phyloP scores from a whole-genome alignment of 2,329 filamentous ascomycete genomes.

The Diaporthe caulivora region DNA sequence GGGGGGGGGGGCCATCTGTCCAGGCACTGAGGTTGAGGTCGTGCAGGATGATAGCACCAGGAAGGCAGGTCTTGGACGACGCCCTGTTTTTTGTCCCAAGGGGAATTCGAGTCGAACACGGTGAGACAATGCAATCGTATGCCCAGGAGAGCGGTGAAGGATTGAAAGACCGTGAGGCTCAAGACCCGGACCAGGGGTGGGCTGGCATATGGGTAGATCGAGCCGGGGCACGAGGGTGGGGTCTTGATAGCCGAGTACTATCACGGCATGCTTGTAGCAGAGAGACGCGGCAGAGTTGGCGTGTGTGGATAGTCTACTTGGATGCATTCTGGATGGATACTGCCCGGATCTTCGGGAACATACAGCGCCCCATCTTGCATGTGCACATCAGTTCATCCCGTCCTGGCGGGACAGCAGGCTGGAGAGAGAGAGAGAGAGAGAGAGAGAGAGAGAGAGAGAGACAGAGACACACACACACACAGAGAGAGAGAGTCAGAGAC shows the following conservation, averaged over 20 bases:
- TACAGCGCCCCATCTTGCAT: slow-evolving; percentile 33
- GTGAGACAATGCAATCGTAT: slow-evolving; percentile 36
- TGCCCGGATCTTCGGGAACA: slow-evolving; percentile 30
- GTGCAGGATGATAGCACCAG: neutral
- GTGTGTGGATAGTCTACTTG: neutral
- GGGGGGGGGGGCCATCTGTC: neutral
- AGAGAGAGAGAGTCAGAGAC: no score
- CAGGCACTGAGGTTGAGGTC: neutral
- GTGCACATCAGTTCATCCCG: slow-evolving; percentile 9
- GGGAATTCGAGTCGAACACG: slow-evolving; percentile 35
- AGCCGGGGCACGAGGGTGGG: neutral
- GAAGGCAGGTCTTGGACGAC: slow-evolving; percentile 1
- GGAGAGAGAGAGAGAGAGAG: no score
- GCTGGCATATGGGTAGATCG: slow-evolving; percentile 29
- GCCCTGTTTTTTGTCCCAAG: slow-evolving; percentile 1
- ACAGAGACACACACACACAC: no score
- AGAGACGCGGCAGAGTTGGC: neutral
- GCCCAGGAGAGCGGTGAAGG: slow-evolving; percentile 37
- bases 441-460: no score
- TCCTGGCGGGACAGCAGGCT: neutral
- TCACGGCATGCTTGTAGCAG: neutral
- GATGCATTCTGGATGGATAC: slow-evolving; percentile 24
- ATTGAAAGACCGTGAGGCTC: slow-evolving; percentile 34
- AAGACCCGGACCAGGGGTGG: slow-evolving; percentile 29
- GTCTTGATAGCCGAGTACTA: slow-evolving; percentile 25